Evolutionary conservation across 306 rosid genomes (phyloP), one percentile per base, ranked within the genome.

Genomic region (Cercis canadensis): DNA sequence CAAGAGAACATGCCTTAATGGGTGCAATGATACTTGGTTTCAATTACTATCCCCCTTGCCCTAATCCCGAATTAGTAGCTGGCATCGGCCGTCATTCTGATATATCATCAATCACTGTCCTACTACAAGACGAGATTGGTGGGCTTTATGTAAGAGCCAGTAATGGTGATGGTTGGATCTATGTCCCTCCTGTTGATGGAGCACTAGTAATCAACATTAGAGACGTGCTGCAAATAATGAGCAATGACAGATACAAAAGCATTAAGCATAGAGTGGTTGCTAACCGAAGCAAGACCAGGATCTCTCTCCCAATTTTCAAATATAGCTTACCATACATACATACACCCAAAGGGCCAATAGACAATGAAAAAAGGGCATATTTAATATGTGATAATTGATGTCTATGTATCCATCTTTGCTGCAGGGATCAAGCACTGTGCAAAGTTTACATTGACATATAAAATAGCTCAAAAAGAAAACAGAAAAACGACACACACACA

Each of bases 11-110:
- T 11, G 39, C 29, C 19, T 43, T 81, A 64, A 84, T 66, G 81
- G 83, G 80, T 1, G 49, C 81, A 16, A 56, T 57, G 68, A 62
- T 62, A 66, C 67, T 84, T 31, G 45, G 0, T 41, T 68, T 84
- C 11, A 84, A 77, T 21, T 81, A 84, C 78, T 81, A 84, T 51
- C 81, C 85, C 2, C 34, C 69, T 0, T 81, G 88, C 57, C 85
- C 83, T 24, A 75, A 58, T 15, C 81, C 83, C 1, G 83, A 78
- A 58, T 55, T 57, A 15, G 74, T 69, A 2, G 68, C 75, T 0
- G 88, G 79, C 3, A 76, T 84, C n/a, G 72, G 77, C 51, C 72
- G 69, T 36, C 81, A 69, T 70, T 69, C 81, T 0, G 70, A 69
- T 18, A 1, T 33, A 16, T 69, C 81, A 32, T 14, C 71, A 12